These are phyloP conservation scores for Aquilaria yunnanensis DNA, from an alignment of 345 rosid genomes.

Conservation along the genomic window DNA sequence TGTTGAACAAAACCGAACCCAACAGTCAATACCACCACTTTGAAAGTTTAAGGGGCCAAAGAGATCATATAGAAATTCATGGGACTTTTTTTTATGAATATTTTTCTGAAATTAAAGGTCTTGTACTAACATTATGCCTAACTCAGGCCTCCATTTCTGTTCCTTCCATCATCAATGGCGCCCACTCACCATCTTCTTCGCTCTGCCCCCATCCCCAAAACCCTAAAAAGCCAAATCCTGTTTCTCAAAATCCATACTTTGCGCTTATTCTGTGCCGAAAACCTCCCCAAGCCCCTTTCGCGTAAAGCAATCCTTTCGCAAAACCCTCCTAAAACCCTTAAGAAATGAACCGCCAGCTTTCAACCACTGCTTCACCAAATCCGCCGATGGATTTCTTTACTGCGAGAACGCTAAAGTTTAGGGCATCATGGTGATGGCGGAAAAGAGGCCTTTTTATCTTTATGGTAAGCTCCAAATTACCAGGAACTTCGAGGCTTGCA, in stretches of 20 bases:
- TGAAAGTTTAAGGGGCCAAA: too few relatives aligned
- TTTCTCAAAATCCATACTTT: constrained; percentile 25
- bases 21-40: too few relatives aligned
- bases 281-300: constrained; percentile 28
- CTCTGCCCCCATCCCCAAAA: constrained; percentile 26
- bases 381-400: constrained; percentile 66
- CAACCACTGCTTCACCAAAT: constrained; percentile 68
- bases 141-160: neutral
- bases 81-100: too few relatives aligned
- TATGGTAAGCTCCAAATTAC: constrained; percentile 83
- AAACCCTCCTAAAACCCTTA: constrained; percentile 22
- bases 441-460: constrained; percentile 74
- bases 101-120: too few relatives aligned
- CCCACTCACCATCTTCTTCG: constrained; percentile 21
- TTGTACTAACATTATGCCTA: too few relatives aligned
- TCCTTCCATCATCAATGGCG: constrained; percentile 28
- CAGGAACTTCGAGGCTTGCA: constrained; percentile 66
- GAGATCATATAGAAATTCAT: too few relatives aligned
- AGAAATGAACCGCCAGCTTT: constrained; percentile 25
- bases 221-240: constrained; percentile 31
- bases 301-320: constrained; percentile 47
- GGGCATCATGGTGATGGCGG: constrained; percentile 62
- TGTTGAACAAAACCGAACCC: too few relatives aligned
- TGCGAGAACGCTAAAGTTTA: constrained; percentile 74
- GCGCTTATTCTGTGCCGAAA: constrained; percentile 20